phyloP scores from a whole-genome alignment of 1,284 basidiomycete genomes.

The Singerocomus rubriflavus region DNA sequence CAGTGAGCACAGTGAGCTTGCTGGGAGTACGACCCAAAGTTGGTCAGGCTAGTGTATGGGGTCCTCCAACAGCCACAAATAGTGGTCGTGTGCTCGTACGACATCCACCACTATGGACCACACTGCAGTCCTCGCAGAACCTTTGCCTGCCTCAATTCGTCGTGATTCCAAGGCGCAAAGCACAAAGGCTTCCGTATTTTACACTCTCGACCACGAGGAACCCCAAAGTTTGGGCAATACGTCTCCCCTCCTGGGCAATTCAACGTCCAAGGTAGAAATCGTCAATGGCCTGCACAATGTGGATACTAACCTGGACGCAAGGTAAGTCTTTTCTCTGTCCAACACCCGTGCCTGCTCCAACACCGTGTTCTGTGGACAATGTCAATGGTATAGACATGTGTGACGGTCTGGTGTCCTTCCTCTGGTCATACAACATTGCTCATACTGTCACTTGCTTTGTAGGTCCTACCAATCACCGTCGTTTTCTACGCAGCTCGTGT shows the following conservation, averaged over 20 bases:
- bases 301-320: slow-evolving; percentile 60
- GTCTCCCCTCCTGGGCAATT: slow-evolving; percentile 1
- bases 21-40: background rate
- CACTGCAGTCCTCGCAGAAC: slow-evolving; percentile 9
- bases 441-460: slow-evolving; percentile 19
- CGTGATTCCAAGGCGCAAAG: slow-evolving; percentile 4
- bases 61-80: slow-evolving; percentile 5
- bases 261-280: slow-evolving; percentile 11
- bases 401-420: slow-evolving; percentile 36
- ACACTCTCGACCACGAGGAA: slow-evolving; percentile 4
- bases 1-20: background rate
- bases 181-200: slow-evolving; percentile 5
- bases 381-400: slow-evolving; percentile 20
- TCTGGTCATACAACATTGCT: slow-evolving; percentile 20
- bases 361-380: slow-evolving; percentile 14
- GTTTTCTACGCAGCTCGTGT: slow-evolving; percentile 60
- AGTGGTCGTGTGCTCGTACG: slow-evolving; percentile 24
- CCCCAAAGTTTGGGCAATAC: background rate
- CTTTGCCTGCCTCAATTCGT: background rate
- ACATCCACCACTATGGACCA: slow-evolving; percentile 14
- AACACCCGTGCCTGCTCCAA: slow-evolving; percentile 6
- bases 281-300: slow-evolving; percentile 68
- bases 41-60: background rate
- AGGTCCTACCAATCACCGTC: slow-evolving; percentile 65
- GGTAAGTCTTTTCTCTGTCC: slow-evolving; percentile 49